Evolutionary conservation across 257 asterid genomes (phyloP), one percentile per base, ranked within the genome.

Genomic region (Penstemon newberryi): DNA sequence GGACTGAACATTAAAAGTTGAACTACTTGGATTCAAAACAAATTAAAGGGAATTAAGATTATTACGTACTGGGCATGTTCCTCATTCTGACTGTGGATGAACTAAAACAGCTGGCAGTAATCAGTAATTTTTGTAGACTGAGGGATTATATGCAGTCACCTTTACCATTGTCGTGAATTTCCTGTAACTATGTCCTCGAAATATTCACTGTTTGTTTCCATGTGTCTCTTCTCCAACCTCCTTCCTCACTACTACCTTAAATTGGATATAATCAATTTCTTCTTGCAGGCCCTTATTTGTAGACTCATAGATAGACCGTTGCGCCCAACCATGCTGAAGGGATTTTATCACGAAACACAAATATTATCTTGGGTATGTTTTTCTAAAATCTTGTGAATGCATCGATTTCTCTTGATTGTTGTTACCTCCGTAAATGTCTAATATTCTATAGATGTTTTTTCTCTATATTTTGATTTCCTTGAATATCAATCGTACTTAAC

Each of bases 301-400:
- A 82, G 99, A 83, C 80, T 94, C 79, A 94, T 94, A 63, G 99
- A 94, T 74, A 91, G 99, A 82, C 97, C 99, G 69, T 63, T 91
- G 59, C 94, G 97, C 65, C 96, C 99, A 42, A 94, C 97, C 47
- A 94, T 94, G 97, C 87, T 73, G 13, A 89, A 94, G 81, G 97
- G 99, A 45, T 91, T 94, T 82, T 91, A 89, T 79, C 86, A 90
- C 68, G 99, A 94, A 83, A 89, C 89, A n/a, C 99, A 91, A 80
- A 81, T 93, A 77, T 77, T 91, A 69, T 91, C 99, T 72, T 94
- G 96, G 99, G 96, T 92, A 89, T 74, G 86, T 59, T 45, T 25
- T 25, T 69, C 65, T 43, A 44, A 15, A 36, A 52, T 63, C 63
- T 66, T 78, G 56, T 71, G 63, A 64, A 69, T 51, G 73, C n/a